Evolutionary conservation across 768 basidiomycete genomes (phyloP).

Genomic region (Lentinula guzmanii): DNA sequence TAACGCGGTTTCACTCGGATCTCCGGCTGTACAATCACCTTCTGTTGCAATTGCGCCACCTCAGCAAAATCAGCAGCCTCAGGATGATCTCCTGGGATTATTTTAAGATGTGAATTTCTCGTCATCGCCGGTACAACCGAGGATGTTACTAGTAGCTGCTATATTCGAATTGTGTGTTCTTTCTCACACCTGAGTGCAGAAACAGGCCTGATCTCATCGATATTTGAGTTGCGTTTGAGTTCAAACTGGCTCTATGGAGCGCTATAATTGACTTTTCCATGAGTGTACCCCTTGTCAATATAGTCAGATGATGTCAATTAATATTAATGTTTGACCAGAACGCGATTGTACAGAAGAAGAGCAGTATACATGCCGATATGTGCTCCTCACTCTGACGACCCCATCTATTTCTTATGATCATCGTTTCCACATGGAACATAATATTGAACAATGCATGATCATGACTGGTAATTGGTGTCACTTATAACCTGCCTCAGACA

Average conservation of each 20-base stretch:
- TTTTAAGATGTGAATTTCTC: constrained; percentile 26
- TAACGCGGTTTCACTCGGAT: constrained; percentile 8
- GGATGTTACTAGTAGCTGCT: not conserved
- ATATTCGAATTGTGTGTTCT: not conserved
- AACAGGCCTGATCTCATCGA: not conserved
- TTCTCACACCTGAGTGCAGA: not conserved
- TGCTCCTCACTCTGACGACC: not conserved
- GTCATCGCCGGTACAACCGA: not conserved
- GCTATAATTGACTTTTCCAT: no score
- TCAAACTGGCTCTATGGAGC: not conserved
- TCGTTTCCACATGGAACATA: not conserved
- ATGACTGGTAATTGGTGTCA: no score
- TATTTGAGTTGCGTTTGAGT: not conserved
- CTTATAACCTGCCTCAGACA: not conserved
- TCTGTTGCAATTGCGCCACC: constrained; percentile 18
- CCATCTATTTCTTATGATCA: not conserved
- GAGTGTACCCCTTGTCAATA: no score
- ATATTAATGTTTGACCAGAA: not conserved
- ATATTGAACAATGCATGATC: not conserved
- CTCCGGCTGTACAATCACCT: constrained; percentile 21
- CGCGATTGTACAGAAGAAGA: not conserved
- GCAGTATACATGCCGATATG: not conserved
- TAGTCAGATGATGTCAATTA: not conserved
- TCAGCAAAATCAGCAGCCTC: constrained; percentile 14
- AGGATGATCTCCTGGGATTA: constrained; percentile 48